A percentile compares a stretch with the other conserved stretches of the same genome.
Conservation (phyloP, 2,329 filamentous ascomycete species). For the Fusarium xylarioides region DNA sequence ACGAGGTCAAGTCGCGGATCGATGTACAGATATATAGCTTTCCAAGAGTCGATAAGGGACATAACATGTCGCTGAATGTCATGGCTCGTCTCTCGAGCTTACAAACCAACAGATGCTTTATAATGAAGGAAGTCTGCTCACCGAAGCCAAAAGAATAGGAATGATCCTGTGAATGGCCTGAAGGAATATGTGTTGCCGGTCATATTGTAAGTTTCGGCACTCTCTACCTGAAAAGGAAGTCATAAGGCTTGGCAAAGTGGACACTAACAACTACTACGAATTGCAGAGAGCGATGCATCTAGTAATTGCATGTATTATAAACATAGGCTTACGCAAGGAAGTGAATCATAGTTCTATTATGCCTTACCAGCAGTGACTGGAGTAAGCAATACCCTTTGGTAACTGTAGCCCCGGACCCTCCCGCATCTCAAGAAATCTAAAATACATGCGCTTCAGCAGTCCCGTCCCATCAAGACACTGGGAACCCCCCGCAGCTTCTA, state of each 20-base stretch:
- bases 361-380: not conserved
- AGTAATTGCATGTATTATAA: rapidly evolving
- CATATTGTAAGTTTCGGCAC: rapidly evolving
- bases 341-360: too few species aligned
- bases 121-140: not conserved
- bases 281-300: rapidly evolving
- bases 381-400: not conserved
- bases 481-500: not conserved
- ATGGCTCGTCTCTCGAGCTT: not conserved
- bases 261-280: not conserved
- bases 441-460: not conserved
- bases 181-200: rapidly evolving
- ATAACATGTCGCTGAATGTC: rapidly evolving
- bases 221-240: not conserved
- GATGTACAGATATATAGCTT: not conserved
- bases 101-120: not conserved
- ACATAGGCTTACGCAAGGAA: too few species aligned
- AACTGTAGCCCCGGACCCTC: not conserved
- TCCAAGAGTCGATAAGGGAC: not conserved
- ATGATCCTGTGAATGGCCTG: not conserved
- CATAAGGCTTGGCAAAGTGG: not conserved
- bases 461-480: not conserved
- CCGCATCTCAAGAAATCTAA: not conserved
- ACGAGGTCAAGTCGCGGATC: rapidly evolving
- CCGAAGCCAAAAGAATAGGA: not conserved